These are phyloP conservation scores for Mycena latifolia DNA, from an alignment of 768 basidiomycete genomes.

Conservation along the genomic window DNA sequence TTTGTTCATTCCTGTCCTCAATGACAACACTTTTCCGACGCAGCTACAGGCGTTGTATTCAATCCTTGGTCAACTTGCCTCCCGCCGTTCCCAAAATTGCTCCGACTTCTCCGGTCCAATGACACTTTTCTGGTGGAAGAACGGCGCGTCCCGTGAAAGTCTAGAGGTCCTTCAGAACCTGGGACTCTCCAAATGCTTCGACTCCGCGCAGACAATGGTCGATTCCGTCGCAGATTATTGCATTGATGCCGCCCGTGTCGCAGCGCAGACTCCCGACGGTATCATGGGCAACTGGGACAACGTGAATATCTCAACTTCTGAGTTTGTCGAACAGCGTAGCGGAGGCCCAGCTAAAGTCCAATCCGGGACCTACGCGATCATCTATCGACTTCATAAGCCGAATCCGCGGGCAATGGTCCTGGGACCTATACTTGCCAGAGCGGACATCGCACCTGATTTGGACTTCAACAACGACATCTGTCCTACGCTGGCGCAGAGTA, in stretches of 20 bases:
- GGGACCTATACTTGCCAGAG: conserved; percentile 13
- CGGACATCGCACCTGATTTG: not conserved
- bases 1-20: not conserved
- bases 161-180: too few species aligned
- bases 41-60: too few species aligned
- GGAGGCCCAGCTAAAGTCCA: conserved; percentile 35
- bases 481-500: too few species aligned
- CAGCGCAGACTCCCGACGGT: not conserved
- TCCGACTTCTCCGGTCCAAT: too few species aligned
- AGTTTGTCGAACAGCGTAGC: conserved; percentile 30
- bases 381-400: conserved; percentile 33
- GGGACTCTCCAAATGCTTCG: too few species aligned
- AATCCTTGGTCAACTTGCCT: too few species aligned
- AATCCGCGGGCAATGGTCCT: conserved; percentile 14
- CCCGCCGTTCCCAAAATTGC: too few species aligned
- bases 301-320: conserved; percentile 36
- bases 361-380: conserved; percentile 33
- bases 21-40: too few species aligned
- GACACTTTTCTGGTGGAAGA: too few species aligned
- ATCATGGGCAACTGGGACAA: conserved; percentile 16
- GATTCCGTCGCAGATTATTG: conserved; percentile 6
- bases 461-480: conserved; percentile 13
- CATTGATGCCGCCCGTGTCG: not conserved
- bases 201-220: not conserved
- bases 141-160: too few species aligned